A percentile compares a stretch with the other conserved stretches of the same genome.
phyloP scores from a whole-genome alignment of 2,329 filamentous ascomycete species.

The Verticillium tricorpus region DNA sequence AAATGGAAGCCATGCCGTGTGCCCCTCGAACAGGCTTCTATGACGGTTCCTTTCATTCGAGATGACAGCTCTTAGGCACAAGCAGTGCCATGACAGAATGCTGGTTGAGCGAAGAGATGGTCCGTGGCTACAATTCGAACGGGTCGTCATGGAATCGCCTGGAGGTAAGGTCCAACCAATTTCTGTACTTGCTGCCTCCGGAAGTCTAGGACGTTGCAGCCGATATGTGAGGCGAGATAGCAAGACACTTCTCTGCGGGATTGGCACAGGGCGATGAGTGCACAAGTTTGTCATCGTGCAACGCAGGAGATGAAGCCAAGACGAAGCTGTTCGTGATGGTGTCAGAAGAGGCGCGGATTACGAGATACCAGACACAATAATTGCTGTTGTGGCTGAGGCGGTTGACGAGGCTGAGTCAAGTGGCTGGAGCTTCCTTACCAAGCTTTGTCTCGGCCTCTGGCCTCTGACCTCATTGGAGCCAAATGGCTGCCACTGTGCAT shows the following conservation, averaged over 20 bases:
- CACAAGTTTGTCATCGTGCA: neutral
- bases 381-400: neutral
- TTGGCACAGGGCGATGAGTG: neutral
- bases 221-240: neutral
- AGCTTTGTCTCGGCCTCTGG: neutral
- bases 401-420: neutral
- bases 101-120: no score
- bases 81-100: no score
- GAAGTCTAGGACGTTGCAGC: neutral
- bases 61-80: no score
- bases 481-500: neutral
- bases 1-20: no score
- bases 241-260: neutral
- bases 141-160: no score
- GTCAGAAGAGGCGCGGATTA: neutral
- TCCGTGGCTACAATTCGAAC: no score
- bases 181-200: neutral
- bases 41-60: no score
- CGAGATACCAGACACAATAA: neutral
- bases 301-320: neutral
- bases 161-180: no score
- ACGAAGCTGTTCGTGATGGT: neutral
- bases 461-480: neutral
- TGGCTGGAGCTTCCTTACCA: neutral
- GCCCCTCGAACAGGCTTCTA: no score